Conservation (phyloP, 768 basidiomycete genomes). For the Phanerochaete carnosa region DNA sequence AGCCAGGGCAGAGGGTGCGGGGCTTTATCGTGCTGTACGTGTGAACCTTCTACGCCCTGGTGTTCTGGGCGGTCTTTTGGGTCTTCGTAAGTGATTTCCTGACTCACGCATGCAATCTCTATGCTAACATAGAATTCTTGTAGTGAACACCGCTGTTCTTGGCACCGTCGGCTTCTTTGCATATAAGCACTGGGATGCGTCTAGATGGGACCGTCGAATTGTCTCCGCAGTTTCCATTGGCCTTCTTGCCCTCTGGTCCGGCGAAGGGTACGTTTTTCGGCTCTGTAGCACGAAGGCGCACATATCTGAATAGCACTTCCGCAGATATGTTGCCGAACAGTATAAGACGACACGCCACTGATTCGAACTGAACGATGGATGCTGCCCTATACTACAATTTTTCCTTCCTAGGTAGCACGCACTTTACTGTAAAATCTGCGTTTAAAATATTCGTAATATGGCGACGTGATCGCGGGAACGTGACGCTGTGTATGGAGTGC, state of each 20-base stretch:
- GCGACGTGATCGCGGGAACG: background rate
- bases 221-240: slow-evolving; percentile 58
- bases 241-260: slow-evolving; percentile 56
- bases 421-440: background rate
- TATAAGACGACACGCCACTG: slow-evolving; percentile 30
- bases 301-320: background rate
- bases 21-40: slow-evolving; percentile 49
- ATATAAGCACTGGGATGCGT: slow-evolving; percentile 63
- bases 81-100: slow-evolving; percentile 45
- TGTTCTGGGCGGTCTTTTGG: slow-evolving; percentile 62
- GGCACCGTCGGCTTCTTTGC: slow-evolving; percentile 60
- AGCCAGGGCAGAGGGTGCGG: slow-evolving; percentile 55
- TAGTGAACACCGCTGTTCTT: slow-evolving; percentile 63
- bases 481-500: background rate
- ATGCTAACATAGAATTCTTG: background rate
- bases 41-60: slow-evolving; percentile 62
- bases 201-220: slow-evolving; percentile 59
- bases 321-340: slow-evolving; percentile 38
- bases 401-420: background rate
- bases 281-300: background rate
- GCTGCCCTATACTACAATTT: background rate
- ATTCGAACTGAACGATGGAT: background rate
- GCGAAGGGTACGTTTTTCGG: slow-evolving; percentile 57
- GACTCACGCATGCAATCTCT: background rate
- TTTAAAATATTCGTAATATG: background rate